phyloP scores from a whole-genome alignment of 805 yeast genomes.

The Monosporozyma solicola region DNA sequence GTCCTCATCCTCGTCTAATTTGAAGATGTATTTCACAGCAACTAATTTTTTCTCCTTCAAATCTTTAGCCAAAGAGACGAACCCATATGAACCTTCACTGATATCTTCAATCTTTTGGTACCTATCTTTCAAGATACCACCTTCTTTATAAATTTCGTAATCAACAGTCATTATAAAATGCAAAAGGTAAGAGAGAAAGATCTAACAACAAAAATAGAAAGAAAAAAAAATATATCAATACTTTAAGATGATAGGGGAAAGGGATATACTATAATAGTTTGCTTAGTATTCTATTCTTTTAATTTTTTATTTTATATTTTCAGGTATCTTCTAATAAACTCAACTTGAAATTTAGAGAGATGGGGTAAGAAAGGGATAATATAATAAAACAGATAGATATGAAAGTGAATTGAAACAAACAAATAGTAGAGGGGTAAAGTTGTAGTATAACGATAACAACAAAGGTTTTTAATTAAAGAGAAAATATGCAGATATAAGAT shows the following conservation, averaged over 20 bases:
- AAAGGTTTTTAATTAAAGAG: no score
- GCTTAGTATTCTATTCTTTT: no score
- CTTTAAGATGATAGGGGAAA: not conserved
- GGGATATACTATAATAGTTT: not conserved
- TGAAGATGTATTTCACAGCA: constrained; percentile 79
- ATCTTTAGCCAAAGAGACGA: constrained; percentile 82
- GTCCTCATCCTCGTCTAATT: constrained; percentile 36
- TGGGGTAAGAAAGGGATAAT: not conserved
- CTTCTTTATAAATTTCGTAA: constrained; percentile 36
- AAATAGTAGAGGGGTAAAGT: not conserved
- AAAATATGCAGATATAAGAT: not conserved
- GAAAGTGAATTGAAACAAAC: no score
- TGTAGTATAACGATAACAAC: no score
- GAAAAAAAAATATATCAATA: not conserved
- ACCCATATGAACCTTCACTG: constrained; percentile 90
- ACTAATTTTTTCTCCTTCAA: constrained; percentile 42
- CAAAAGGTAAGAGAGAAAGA: not conserved
- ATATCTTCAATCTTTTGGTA: constrained; percentile 65
- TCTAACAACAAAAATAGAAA: no score
- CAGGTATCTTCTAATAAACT: not conserved
- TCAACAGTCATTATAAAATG: constrained; percentile 13
- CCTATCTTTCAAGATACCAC: constrained; percentile 47
- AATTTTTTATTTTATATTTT: not conserved
- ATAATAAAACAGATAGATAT: not conserved
- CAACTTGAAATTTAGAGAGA: not conserved